These are phyloP conservation scores for Plasmodium gonderi DNA, from an alignment of 169 alveolate genomes.

Conservation along the genomic window DNA sequence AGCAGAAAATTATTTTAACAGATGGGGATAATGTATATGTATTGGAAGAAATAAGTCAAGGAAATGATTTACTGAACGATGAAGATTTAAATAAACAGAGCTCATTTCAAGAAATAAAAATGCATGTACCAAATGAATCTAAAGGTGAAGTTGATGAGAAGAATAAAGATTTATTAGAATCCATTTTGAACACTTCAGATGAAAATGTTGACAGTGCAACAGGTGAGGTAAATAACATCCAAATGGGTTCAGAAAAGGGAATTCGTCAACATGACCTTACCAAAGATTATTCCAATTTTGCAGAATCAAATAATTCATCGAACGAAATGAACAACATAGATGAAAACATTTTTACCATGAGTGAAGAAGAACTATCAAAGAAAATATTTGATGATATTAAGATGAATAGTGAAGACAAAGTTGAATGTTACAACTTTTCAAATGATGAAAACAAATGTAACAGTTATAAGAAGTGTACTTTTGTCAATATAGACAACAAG, in stretches of 20 bases:
- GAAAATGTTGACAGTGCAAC: not conserved
- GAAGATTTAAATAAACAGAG: slow-evolving; percentile 15
- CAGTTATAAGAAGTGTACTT: slow-evolving; percentile 47
- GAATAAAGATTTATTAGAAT: not conserved
- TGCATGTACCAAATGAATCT: slow-evolving; percentile 27
- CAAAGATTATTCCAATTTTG: not conserved
- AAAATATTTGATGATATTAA: slow-evolving; percentile 38
- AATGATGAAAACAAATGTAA: slow-evolving; percentile 39
- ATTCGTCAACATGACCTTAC: slow-evolving; percentile 1
- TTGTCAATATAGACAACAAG: slow-evolving; percentile 42
- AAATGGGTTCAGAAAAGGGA: slow-evolving; percentile 10
- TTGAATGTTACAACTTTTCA: slow-evolving; percentile 37
- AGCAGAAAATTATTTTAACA: slow-evolving; percentile 30
- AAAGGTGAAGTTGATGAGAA: not conserved
- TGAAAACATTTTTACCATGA: slow-evolving; percentile 14
- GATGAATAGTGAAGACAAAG: slow-evolving; percentile 44
- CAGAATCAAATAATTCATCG: not conserved
- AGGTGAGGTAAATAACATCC: slow-evolving; percentile 6
- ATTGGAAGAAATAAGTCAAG: slow-evolving; percentile 25
- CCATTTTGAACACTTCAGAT: not conserved
- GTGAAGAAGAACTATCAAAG: slow-evolving; percentile 57
- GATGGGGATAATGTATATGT: slow-evolving; percentile 60
- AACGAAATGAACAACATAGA: not conserved
- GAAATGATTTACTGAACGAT: not conserved
- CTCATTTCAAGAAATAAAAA: slow-evolving; percentile 28